phyloP scores from a whole-genome alignment of 2,329 filamentous ascomycete genomes.

The Fusarium graminum region DNA sequence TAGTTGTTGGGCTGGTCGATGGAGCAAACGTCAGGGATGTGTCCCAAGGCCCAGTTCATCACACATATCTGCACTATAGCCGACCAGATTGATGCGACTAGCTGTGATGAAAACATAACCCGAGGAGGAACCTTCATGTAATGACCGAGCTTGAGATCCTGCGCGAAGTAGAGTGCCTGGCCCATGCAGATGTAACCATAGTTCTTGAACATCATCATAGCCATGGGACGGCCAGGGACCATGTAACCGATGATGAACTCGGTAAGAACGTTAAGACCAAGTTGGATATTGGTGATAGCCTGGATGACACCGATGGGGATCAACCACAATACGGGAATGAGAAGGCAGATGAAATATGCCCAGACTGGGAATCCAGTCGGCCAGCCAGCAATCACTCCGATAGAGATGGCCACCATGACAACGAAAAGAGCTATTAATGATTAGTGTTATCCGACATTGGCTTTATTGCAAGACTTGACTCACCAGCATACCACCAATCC shows the following conservation, averaged over 20 bases:
- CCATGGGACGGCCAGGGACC: constrained; percentile 76
- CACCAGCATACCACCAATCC: constrained; percentile 70
- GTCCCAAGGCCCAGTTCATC: constrained; percentile 73
- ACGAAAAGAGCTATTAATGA: constrained; percentile 58
- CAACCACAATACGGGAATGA: constrained; percentile 69
- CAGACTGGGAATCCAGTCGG: constrained; percentile 69
- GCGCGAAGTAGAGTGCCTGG: constrained; percentile 73
- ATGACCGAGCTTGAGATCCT: constrained; percentile 76
- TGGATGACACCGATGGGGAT: constrained; percentile 73
- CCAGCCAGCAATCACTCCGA: constrained; percentile 67
- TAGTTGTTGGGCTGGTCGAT: constrained; percentile 67
- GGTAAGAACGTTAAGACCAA: constrained; percentile 78
- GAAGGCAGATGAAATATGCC: constrained; percentile 69
- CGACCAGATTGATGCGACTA: constrained; percentile 71
- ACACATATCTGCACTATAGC: constrained; percentile 73
- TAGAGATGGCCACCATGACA: constrained; percentile 67
- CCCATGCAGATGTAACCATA: constrained; percentile 78
- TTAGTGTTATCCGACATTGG: constrained; percentile 24
- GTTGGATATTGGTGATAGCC: constrained; percentile 71
- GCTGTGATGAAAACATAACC: constrained; percentile 72
- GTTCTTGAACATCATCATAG: constrained; percentile 84
- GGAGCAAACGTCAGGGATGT: constrained; percentile 73
- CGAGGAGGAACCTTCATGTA: constrained; percentile 76
- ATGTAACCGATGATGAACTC: constrained; percentile 81
- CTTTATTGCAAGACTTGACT: constrained; percentile 55